Evolutionary conservation across 2,329 filamentous ascomycete genomes (phyloP).

Genomic region (Paecilomyces variotii): DNA sequence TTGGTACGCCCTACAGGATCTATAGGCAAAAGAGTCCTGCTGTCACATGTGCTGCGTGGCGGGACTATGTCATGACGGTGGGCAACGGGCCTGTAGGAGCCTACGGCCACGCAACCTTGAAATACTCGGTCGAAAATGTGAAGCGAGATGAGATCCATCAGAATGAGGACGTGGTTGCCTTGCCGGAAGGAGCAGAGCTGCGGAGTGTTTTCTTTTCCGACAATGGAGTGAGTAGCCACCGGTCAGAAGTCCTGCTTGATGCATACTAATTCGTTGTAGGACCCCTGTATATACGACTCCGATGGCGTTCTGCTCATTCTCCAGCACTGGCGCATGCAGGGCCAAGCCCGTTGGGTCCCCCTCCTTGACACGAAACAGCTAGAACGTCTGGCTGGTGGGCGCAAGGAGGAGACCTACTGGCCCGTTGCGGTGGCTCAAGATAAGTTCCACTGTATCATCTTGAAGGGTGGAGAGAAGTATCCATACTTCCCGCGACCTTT

Average conservation of each 20-base stretch:
- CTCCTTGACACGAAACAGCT: constrained; percentile 82
- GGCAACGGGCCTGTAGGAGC: constrained; percentile 81
- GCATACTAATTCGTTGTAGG: constrained; percentile 40
- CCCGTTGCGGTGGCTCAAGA: constrained; percentile 86
- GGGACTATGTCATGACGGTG: constrained; percentile 92
- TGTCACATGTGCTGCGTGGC: constrained; percentile 88
- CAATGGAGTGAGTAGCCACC: constrained; percentile 56
- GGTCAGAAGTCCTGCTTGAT: not conserved
- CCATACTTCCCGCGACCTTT: constrained; percentile 87
- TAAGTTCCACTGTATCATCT: constrained; percentile 97
- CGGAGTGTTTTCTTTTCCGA: constrained; percentile 88
- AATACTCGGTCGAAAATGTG: constrained; percentile 91
- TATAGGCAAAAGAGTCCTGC: constrained; percentile 90
- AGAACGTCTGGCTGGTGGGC: constrained; percentile 71
- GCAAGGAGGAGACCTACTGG: constrained; percentile 87
- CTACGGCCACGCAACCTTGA: constrained; percentile 67
- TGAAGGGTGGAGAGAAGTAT: constrained; percentile 89
- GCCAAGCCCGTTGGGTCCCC: constrained; percentile 84
- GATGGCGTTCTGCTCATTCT: constrained; percentile 81
- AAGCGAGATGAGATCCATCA: constrained; percentile 92
- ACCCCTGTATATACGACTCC: constrained; percentile 93
- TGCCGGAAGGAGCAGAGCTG: constrained; percentile 65
- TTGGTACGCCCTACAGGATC: constrained; percentile 79
- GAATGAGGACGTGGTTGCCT: constrained; percentile 81
- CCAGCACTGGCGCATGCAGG: constrained; percentile 80